Percentiles rank a stretch among this genome's conserved stretches.
phyloP scores from a whole-genome alignment of 345 rosid species.

The Iberis pinnata region DNA sequence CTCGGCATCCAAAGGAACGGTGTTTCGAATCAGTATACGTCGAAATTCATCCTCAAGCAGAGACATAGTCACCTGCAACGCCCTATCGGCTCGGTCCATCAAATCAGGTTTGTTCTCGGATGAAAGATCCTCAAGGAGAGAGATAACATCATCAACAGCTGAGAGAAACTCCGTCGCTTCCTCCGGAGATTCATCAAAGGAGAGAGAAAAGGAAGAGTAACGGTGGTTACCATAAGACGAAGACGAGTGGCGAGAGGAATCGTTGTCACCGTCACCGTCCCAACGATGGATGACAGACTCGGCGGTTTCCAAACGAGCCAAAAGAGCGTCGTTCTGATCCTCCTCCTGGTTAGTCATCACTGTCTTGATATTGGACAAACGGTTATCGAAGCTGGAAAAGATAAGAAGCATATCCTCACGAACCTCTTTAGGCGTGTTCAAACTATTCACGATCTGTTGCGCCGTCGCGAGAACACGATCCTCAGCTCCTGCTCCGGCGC shows the following conservation, averaged over 20 bases:
- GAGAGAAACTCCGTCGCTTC: constrained; percentile 59
- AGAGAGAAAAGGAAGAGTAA: constrained; percentile 27
- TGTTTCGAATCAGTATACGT: constrained; percentile 61
- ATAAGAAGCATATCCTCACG: constrained; percentile 92
- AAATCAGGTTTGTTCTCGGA: constrained; percentile 39
- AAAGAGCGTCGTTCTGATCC: constrained; percentile 26
- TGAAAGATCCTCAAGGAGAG: constrained; percentile 44
- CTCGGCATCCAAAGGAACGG: constrained; percentile 75
- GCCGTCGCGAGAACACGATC: constrained; percentile 98
- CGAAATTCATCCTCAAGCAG: constrained; percentile 87
- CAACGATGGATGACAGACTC: constrained; percentile 63
- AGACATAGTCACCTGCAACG: constrained; percentile 87
- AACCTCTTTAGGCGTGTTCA: constrained; percentile 81
- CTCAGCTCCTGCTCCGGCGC: constrained; percentile 41
- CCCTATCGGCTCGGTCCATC: constrained; percentile 75
- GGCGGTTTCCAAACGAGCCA: constrained; percentile 48
- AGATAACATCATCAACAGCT: constrained; percentile 72
- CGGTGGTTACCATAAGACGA: constrained; percentile 39
- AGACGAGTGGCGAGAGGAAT: constrained; percentile 36
- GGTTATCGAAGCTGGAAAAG: constrained; percentile 91
- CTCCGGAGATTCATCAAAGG: constrained; percentile 66
- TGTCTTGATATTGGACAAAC: constrained; percentile 76
- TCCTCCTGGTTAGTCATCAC: constrained; percentile 33
- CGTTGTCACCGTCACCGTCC: constrained; percentile 50
- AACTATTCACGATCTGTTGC: constrained; percentile 91